Conservation (phyloP, 1,284 basidiomycete genomes). For the Neolentinus lepideus region DNA sequence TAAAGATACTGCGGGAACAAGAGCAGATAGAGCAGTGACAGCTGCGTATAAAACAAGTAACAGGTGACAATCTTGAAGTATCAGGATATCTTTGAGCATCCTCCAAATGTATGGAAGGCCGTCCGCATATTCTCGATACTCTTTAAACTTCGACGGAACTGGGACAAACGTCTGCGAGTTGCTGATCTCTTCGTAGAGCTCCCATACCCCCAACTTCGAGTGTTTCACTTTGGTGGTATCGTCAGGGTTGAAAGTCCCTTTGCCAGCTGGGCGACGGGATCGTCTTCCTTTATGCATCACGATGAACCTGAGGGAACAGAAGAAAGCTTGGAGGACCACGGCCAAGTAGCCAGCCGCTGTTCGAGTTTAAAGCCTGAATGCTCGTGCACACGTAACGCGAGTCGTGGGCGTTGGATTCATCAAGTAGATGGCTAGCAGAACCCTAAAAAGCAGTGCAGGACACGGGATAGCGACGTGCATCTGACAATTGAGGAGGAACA, state of each 20-base stretch:
- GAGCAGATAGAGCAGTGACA: not conserved
- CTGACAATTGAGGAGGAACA: too few species aligned
- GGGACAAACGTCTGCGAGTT: not conserved
- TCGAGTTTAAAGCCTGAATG: too few species aligned
- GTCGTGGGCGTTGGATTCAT: too few species aligned
- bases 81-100: not conserved
- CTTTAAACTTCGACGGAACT: not conserved
- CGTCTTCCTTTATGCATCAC: too few species aligned
- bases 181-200: slow-evolving; percentile 2
- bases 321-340: not conserved
- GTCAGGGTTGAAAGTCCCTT: not conserved
- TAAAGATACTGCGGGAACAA: slow-evolving; percentile 1
- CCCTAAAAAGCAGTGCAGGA: too few species aligned
- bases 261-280: not conserved
- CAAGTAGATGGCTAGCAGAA: too few species aligned
- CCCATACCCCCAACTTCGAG: slow-evolving; percentile 1
- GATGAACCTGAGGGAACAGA: not conserved
- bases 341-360: too few species aligned
- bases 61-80: not conserved
- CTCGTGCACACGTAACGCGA: too few species aligned
- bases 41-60: not conserved
- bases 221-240: not conserved
- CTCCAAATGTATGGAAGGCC: slow-evolving; percentile 2
- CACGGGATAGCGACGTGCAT: too few species aligned
- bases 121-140: not conserved